phyloP scores from a whole-genome alignment of 1,139 yeast genomes.

The Protomyces inundatus region DNA sequence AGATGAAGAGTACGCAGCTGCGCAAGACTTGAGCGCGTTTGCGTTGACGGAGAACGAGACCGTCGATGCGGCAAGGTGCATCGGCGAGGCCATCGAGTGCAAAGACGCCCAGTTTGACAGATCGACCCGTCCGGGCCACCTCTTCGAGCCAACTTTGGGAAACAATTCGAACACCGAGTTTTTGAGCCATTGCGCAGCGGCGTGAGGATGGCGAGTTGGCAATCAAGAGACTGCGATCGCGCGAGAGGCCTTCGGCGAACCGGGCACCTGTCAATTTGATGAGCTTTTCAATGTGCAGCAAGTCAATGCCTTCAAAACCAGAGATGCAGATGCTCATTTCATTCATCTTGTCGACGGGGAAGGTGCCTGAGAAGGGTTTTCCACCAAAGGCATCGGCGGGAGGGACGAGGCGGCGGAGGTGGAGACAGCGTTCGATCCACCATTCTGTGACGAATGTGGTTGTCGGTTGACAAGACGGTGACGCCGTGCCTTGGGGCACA shows the following conservation, averaged over 20 bases:
- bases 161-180: slow-evolving; percentile 5
- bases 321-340: slow-evolving; percentile 15
- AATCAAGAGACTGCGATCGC: slow-evolving; percentile 7
- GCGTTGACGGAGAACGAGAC: not conserved
- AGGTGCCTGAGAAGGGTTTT: not conserved
- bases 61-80: slow-evolving; percentile 14
- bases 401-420: not conserved
- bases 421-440: slow-evolving; percentile 23
- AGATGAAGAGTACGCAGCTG: not conserved
- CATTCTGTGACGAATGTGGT: slow-evolving; percentile 13
- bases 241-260: slow-evolving; percentile 10
- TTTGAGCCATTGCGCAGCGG: slow-evolving; percentile 1
- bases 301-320: slow-evolving; percentile 15
- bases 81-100: slow-evolving; percentile 13
- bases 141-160: slow-evolving; percentile 12
- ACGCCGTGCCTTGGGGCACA: slow-evolving; percentile 6
- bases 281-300: slow-evolving; percentile 19
- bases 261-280: slow-evolving; percentile 8
- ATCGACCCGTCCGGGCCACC: slow-evolving; percentile 4
- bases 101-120: slow-evolving; percentile 1
- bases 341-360: slow-evolving; percentile 13
- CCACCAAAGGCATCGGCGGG: not conserved
- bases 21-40: not conserved
- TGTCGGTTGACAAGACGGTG: not conserved
- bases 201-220: slow-evolving; percentile 12